Evolutionary conservation across 805 yeast genomes (phyloP).

Genomic region (Ogataea paraovalis): DNA sequence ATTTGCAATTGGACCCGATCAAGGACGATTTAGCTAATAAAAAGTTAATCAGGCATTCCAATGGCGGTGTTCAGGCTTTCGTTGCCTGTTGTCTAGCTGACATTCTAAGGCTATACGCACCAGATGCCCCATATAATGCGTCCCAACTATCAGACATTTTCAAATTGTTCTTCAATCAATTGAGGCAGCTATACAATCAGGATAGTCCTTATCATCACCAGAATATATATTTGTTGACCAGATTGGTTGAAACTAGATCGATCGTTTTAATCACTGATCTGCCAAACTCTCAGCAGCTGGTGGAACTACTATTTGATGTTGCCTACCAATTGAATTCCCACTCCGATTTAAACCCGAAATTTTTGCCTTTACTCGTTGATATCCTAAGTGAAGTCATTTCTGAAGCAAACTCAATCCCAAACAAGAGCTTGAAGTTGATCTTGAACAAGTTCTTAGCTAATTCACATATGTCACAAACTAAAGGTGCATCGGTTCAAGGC

Average conservation of each 20-base stretch:
- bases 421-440: conserved; percentile 55
- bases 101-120: conserved; percentile 73
- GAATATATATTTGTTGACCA: conserved; percentile 59
- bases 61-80: conserved; percentile 64
- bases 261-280: conserved; percentile 72
- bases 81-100: conserved; percentile 75
- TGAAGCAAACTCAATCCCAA: conserved; percentile 65
- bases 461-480: conserved; percentile 18
- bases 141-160: conserved; percentile 61
- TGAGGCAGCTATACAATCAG: conserved; percentile 44
- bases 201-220: conserved; percentile 62
- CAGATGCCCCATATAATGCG: conserved; percentile 82
- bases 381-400: conserved; percentile 71
- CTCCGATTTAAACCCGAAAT: conserved; percentile 43
- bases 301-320: conserved; percentile 52
- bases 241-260: conserved; percentile 71
- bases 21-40: conserved; percentile 51
- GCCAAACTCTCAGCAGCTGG: conserved; percentile 53
- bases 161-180: conserved; percentile 59
- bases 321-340: conserved; percentile 46
- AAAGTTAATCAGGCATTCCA: conserved; percentile 57
- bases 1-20: conserved; percentile 30
- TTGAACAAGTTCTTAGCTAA: conserved; percentile 55
- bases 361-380: conserved; percentile 63
- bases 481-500: conserved; percentile 46